A percentile compares a stretch with the other conserved stretches of the same genome.
Evolutionary conservation across 371 early-diverging fungal genomes (phyloP).

Genomic region (Mucor velutinosus): DNA sequence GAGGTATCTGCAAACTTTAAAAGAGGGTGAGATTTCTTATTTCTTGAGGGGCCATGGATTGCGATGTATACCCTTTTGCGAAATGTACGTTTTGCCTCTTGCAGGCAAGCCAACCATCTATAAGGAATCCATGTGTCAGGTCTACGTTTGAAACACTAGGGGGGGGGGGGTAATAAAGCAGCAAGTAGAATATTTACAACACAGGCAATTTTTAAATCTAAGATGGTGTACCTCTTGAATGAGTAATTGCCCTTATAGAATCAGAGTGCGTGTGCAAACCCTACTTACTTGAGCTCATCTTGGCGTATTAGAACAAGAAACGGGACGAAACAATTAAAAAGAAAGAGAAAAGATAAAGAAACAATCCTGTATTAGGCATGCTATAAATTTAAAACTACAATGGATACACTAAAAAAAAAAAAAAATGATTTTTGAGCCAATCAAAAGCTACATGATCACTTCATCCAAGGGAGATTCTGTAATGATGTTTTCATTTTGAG

Average conservation of each 20-base stretch:
- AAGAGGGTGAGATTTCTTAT: background rate
- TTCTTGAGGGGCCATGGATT: background rate
- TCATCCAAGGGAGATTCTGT: conserved; percentile 17
- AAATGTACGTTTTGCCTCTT: conserved; percentile 90
- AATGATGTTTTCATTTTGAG: conserved; percentile 58
- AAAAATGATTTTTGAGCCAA: conserved; percentile 1
- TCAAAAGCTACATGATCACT: conserved; percentile 23
- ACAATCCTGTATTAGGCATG: background rate
- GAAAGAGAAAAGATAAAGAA: background rate
- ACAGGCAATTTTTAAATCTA: conserved; percentile 67
- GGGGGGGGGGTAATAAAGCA: too few species aligned
- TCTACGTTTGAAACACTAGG: background rate
- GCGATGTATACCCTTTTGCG: conserved; percentile 79
- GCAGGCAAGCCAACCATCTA: conserved; percentile 89
- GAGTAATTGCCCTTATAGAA: background rate
- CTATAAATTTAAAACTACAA: background rate
- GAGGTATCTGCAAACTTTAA: conserved; percentile 85
- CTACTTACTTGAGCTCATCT: conserved; percentile 12
- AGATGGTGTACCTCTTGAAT: background rate
- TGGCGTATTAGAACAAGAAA: background rate
- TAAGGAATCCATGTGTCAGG: background rate
- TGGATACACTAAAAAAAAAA: background rate
- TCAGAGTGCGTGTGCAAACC: background rate
- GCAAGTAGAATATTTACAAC: conserved; percentile 51
- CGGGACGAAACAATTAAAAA: background rate